Evolutionary conservation across 176 grass and related monocot genomes (phyloP), one percentile per base, ranked within the genome.

Genomic region (Saccharum officinarum): DNA sequence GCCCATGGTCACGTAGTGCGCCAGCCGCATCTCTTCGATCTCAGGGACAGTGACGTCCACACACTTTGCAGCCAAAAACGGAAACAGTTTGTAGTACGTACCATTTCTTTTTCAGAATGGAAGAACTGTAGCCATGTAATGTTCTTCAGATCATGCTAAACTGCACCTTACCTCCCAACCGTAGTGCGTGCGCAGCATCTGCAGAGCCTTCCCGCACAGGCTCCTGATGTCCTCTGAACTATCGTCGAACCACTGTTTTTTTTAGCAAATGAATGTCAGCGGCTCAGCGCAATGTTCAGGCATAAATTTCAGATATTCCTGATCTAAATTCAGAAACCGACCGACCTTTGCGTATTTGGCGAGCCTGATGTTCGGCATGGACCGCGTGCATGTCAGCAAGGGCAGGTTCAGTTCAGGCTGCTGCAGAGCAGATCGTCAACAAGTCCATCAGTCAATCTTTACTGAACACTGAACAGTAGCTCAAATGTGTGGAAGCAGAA

Each of bases 21-120:
- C 96, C 28, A 98, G 85, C 1, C 91, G 85, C 96, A 95, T 98
- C 87, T 95, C 96, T 42, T 95, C 96, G 36, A 95, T 89, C 83
- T 94, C 96, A 12, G 96, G 93, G 66, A 95, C 70, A 0, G 87
- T 95, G 50, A 98, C 87, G 3, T 95, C 88, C 69, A 94, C 50
- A 11, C 82, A 89, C 96, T 95, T 71, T 36, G 25, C 12, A 12
- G 18, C 10, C 25, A 26, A 28, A n/a, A 59, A 57, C 7, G 54
- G 20, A n/a, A 57, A 57, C 2, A 52, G 16, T 25, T n/a, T 36
- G 34, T 36, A 36, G 34, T 0, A 33, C 33, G 33, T 33, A 36
- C 3, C 34, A 38, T 62, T 13, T 5, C 1, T n/a, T 1, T 25
- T 12, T 23, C 54, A 22, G 54, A 57, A 22, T 57, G 54, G 18